Evolutionary conservation across 2,329 filamentous ascomycete genomes (phyloP), one percentile per base, ranked within the genome.

Genomic region (Macroventuria anomochaeta): DNA sequence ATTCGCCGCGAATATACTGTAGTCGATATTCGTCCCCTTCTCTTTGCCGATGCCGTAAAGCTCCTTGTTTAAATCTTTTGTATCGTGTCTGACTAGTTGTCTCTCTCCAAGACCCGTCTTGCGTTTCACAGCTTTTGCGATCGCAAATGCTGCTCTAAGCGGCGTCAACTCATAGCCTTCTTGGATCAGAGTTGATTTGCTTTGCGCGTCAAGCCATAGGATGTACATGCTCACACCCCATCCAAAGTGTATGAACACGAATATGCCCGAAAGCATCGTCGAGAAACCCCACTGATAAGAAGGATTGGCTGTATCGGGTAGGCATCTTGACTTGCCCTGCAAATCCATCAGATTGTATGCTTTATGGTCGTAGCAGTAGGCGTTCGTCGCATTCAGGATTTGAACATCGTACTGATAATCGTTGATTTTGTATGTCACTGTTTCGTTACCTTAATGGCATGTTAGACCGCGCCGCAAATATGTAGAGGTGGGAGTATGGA

Each of bases 271-370:
- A 7, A 75, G 57, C 57, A 74, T 64, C 28, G 71, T 70, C 0
- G 69, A 70, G 55, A 76, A 76, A 7, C 74, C 74, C 74, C 73
- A 76, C 50, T 70, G 38, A 34, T 76, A 76, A 0, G 60, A 43
- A 5, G 60, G 59, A 11, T 64, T 40, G 4, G 53, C 52, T 0
- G 65, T 69, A 47, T 73, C 64, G 15, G 71, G 69, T 0, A 74
- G 58, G 41, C 68, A 73, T 0, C 62, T 62, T 4, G 57, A 46
- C 28, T 58, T 58, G 8, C 55, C 43, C 0, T n/a, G n/a, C 18
- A 69, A 36, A 8, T 40, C 50, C 3, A 0, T 2, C 10, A 13
- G 28, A 10, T 42, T 29, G 52, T 67, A 71, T 40, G 46, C 60
- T 2, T 58, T 43, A 18, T 57, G 12, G 15, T 59, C 37, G 34